These are phyloP conservation scores for Biscogniauxia marginata DNA, from an alignment of 2,329 filamentous ascomycete genomes.

Conservation along the genomic window DNA sequence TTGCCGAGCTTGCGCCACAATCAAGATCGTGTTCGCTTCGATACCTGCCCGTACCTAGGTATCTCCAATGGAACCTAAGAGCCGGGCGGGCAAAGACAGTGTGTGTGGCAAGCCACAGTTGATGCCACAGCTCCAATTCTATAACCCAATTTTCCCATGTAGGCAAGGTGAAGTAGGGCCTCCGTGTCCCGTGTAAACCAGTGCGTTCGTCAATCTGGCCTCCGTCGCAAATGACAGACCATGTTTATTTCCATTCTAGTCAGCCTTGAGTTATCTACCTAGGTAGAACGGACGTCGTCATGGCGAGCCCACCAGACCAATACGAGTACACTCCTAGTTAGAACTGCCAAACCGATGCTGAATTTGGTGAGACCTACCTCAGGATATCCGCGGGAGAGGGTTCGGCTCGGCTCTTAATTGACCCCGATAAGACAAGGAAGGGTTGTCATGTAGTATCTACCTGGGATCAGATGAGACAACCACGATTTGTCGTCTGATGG, in stretches of 20 bases:
- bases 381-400: background rate
- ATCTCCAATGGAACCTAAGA: background rate
- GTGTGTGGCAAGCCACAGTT: background rate
- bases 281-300: too few species aligned
- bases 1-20: background rate
- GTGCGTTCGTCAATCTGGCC: background rate
- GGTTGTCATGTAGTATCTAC: background rate
- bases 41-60: too few species aligned
- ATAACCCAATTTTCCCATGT: background rate
- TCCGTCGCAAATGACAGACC: too few species aligned
- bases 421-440: constrained; percentile 3
- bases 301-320: too few species aligned
- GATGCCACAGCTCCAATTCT: background rate
- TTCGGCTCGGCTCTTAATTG: constrained; percentile 9
- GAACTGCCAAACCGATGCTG: background rate
- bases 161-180: background rate
- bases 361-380: background rate
- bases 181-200: background rate
- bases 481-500: constrained; percentile 10
- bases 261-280: too few species aligned
- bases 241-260: too few species aligned
- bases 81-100: background rate
- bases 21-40: background rate
- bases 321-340: too few species aligned
- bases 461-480: constrained; percentile 8